Conservation (phyloP, 768 basidiomycete species). For the Calocybe indica region DNA sequence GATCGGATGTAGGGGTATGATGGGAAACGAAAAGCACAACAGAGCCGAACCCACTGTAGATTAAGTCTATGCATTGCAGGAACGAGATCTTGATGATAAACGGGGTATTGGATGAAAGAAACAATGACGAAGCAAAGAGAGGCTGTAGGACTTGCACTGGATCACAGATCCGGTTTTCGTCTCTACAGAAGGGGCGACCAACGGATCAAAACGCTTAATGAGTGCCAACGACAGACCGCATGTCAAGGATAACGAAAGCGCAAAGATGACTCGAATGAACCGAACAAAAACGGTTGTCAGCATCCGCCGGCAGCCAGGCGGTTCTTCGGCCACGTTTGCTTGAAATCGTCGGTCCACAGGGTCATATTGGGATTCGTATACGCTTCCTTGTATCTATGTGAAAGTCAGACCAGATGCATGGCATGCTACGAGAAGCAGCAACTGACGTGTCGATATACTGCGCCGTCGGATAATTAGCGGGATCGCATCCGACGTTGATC, state of each 20-base stretch:
- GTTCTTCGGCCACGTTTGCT: conserved; percentile 35
- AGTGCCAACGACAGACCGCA: background rate
- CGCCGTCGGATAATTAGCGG: conserved; percentile 64
- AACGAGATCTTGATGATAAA: too few relatives aligned
- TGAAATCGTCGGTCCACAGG: conserved; percentile 27
- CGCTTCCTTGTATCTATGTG: conserved; percentile 27
- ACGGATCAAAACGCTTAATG: too few relatives aligned
- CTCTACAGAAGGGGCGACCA: too few relatives aligned
- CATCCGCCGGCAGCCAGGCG: conserved; percentile 16
- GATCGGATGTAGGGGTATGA: too few relatives aligned
- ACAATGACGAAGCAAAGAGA: too few relatives aligned
- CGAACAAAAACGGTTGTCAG: conserved; percentile 10
- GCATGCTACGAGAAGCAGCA: background rate
- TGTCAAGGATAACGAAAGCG: background rate
- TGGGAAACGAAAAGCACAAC: too few relatives aligned
- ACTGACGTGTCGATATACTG: conserved; percentile 70
- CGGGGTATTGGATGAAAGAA: too few relatives aligned
- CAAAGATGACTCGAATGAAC: background rate
- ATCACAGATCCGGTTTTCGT: too few relatives aligned
- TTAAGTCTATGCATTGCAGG: too few relatives aligned
- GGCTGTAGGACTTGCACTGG: too few relatives aligned
- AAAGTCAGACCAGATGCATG: background rate
- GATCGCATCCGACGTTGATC: conserved; percentile 64
- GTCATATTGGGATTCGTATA: conserved; percentile 39
- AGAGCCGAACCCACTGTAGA: too few relatives aligned